Evolutionary conservation across 2,329 filamentous ascomycete genomes (phyloP), one percentile per base, ranked within the genome.

Genomic region (Huntiella savannae): DNA sequence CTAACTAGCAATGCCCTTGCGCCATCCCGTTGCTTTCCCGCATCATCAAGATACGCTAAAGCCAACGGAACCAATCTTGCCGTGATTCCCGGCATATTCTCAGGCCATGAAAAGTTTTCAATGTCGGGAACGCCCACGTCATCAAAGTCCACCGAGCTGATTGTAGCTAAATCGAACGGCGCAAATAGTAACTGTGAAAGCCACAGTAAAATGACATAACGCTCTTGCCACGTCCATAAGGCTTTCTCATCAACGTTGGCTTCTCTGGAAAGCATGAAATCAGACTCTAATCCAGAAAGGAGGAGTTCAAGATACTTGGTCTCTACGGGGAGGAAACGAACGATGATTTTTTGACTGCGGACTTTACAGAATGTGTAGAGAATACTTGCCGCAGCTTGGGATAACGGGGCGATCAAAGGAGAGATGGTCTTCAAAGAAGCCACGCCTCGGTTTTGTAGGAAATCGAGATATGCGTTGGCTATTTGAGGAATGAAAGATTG

Each of bases 331-430:
- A 98, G 67, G 57, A 96, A 95, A 37, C 84, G 76, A 45, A 86
- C 77, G 54, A 98, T 79, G 44, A 98, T 80, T 61, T 96, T 96
- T 58, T 91, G 79, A 17, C 91, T 88, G 45, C 91, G 75, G 43
- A 96, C 80, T 62, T 98, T 98, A 69, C 86, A 95, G 50, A 98
- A 80, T 0, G 79, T 80, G 58, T 96, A 96, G 33, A 98, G 61
- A 2, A 96, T 28, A 67, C 51, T 72, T 75, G 59, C 80, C 84
- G 93, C 77, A 4, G 84, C 86, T 50, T 72, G 69, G 17, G 79
- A 71, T 0, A 84, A 62, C 1, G 77, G 70, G 16, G 67, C 62
- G 11, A 75, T 55, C 7, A 72, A 59, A 46, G 66, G 57, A 48
- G 61, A 58, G 53, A 50, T 58, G 60, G 45, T 48, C 28, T 47